These are phyloP conservation scores for Cytospora schulzeri DNA, from an alignment of 2,329 filamentous ascomycete genomes.

Conservation along the genomic window DNA sequence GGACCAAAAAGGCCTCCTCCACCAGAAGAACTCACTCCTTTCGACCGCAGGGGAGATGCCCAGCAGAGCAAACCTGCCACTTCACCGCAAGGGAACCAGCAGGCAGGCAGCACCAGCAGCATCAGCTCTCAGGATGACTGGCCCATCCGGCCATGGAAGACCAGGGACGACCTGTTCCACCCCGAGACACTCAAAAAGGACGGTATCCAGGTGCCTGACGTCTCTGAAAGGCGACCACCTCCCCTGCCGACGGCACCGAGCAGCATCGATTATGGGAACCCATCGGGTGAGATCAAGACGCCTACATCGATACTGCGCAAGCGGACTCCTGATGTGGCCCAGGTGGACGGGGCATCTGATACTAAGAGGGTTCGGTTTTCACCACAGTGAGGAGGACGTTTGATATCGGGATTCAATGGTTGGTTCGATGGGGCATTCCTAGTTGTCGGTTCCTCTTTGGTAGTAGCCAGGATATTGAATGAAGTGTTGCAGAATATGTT, in stretches of 20 bases:
- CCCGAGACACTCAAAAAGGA: neutral
- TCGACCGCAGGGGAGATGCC: too few species aligned
- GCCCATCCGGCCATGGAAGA: neutral
- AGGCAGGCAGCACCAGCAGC: neutral
- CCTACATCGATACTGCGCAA: neutral
- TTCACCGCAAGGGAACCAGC: neutral
- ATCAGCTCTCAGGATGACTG: neutral
- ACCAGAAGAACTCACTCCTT: too few species aligned
- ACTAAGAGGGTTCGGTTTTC: neutral
- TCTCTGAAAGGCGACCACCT: neutral
- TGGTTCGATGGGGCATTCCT: neutral
- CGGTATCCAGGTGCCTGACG: neutral
- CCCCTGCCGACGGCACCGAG: neutral
- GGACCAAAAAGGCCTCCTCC: too few species aligned
- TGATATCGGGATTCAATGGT: neutral
- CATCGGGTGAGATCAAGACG: neutral
- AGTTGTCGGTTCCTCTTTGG: too few species aligned
- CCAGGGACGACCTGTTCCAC: neutral
- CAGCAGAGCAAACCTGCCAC: neutral
- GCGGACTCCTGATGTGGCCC: neutral
- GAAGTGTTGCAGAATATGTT: neutral
- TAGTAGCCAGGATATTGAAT: too few species aligned
- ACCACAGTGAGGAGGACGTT: too few species aligned
- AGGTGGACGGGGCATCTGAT: neutral
- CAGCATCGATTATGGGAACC: neutral